These are phyloP conservation scores for Krasilnikovozyma curviuscula DNA, from an alignment of 768 basidiomycete species.

Conservation along the genomic window DNA sequence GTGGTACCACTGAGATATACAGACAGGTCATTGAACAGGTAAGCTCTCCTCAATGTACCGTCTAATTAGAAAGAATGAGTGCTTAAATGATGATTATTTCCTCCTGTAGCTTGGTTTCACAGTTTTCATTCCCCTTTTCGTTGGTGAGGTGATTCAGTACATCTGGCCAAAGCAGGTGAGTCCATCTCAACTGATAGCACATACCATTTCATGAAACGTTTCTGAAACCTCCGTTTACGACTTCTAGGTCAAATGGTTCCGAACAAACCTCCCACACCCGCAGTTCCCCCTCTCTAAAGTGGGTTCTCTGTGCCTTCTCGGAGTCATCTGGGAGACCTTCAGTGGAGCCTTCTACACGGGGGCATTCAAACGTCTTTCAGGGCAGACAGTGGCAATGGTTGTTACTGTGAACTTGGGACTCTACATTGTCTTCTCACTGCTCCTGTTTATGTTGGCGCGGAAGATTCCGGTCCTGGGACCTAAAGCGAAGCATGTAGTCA, in stretches of 20 bases:
- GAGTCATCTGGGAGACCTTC: constrained; percentile 22
- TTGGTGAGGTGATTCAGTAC: constrained; percentile 21
- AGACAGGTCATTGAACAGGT: constrained; percentile 17
- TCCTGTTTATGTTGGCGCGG: constrained; percentile 6
- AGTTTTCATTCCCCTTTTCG: constrained; percentile 22
- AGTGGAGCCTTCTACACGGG: constrained; percentile 17
- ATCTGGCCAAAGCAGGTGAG: constrained; percentile 16
- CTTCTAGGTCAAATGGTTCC: no score
- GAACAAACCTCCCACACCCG: no score
- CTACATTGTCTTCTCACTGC: constrained; percentile 7
- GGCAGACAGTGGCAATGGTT: constrained; percentile 2
- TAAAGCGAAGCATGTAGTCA: not conserved
- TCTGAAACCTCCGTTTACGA: no score
- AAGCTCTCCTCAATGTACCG: constrained; percentile 5
- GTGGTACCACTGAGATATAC: constrained; percentile 14
- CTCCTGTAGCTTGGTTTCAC: constrained; percentile 19
- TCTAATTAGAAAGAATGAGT: no score
- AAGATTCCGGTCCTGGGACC: constrained; percentile 5
- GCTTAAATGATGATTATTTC: no score
- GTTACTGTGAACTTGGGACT: constrained; percentile 8
- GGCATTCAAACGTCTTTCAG: constrained; percentile 17
- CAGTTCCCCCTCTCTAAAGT: constrained; percentile 20
- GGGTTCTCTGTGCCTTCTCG: constrained; percentile 17
- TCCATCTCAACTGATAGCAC: constrained; percentile 14
- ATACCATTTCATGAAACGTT: no score